Evolutionary conservation across 192 early-diverging fungal species (phyloP).

Genomic region (Oehlia diaphana): DNA sequence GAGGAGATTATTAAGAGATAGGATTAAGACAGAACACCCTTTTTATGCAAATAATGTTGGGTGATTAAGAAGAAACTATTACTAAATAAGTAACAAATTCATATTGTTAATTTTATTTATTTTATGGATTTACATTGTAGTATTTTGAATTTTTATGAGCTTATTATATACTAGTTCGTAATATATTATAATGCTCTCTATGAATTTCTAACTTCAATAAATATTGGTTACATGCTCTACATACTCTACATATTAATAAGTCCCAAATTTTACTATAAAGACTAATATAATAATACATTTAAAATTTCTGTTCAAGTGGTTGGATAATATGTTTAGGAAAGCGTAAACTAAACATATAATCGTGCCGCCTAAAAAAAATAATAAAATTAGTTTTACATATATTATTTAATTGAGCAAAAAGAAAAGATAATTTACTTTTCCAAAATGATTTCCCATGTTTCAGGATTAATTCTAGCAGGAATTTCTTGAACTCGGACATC

Average conservation of each 20-base stretch:
- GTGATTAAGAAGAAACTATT: too few relatives aligned
- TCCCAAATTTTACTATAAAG: neutral
- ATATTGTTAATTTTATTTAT: too few relatives aligned
- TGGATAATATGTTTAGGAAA: slow-evolving; percentile 63
- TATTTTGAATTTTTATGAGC: too few relatives aligned
- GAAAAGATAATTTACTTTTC: slow-evolving; percentile 39
- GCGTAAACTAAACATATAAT: slow-evolving; percentile 51
- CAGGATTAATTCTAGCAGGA: slow-evolving; percentile 48
- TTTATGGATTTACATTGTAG: too few relatives aligned
- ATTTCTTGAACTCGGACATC: slow-evolving; percentile 50
- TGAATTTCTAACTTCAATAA: too few relatives aligned
- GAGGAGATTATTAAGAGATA: slow-evolving; percentile 62
- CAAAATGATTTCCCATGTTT: slow-evolving; percentile 51
- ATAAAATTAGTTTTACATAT: neutral
- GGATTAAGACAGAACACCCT: slow-evolving; percentile 10
- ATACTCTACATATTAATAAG: neutral
- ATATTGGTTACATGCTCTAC: neutral
- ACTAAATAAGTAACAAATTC: too few relatives aligned
- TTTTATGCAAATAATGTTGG: neutral
- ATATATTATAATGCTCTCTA: too few relatives aligned
- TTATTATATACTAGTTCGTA: too few relatives aligned
- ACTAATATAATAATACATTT: slow-evolving; percentile 1
- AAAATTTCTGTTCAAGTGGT: slow-evolving; percentile 59
- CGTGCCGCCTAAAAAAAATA: slow-evolving; percentile 22
- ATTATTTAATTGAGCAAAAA: too few relatives aligned